A percentile compares a stretch with the other conserved stretches of the same genome.
Conservation (phyloP, 2,329 filamentous ascomycete genomes). For the Neonectria ditissima region DNA sequence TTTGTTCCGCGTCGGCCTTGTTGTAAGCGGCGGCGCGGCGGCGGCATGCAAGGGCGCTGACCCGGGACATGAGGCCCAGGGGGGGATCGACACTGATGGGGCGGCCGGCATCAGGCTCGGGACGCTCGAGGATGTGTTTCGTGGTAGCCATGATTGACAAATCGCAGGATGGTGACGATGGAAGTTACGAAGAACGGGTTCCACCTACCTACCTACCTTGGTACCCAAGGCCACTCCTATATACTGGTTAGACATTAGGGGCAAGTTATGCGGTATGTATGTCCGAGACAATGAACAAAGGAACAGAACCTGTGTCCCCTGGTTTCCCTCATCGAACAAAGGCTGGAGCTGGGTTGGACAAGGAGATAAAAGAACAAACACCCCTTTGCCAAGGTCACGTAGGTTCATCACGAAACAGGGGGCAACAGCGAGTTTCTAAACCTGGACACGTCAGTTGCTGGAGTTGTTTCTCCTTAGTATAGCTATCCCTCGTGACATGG, state of each 20-base stretch:
- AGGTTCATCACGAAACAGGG: not conserved
- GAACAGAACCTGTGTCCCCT: not conserved
- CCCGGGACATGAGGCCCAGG: constrained; percentile 6
- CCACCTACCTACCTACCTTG: not conserved
- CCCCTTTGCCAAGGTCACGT: not conserved
- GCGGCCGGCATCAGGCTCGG: not conserved
- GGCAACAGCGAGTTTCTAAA: constrained; percentile 6
- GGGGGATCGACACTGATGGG: not conserved
- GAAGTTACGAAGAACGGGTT: not conserved
- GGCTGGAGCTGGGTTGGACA: not conserved
- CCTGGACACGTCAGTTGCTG: constrained; percentile 24
- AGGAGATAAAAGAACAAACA: not conserved
- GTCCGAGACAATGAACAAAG: not conserved
- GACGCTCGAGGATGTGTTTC: not conserved
- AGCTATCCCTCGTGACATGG: constrained; percentile 16
- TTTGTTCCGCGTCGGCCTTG: not conserved
- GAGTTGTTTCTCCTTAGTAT: constrained; percentile 17
- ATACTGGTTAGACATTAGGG: not conserved
- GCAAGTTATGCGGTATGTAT: not conserved
- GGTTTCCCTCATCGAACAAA: not conserved
- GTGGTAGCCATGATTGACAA: not conserved
- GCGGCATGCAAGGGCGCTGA: not conserved
- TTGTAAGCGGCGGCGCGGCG: constrained; percentile 1
- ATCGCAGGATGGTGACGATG: not conserved
- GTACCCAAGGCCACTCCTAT: too few relatives aligned